These are phyloP conservation scores for Eucalyptus camaldulensis DNA, from an alignment of 345 rosid genomes.

Conservation along the genomic window DNA sequence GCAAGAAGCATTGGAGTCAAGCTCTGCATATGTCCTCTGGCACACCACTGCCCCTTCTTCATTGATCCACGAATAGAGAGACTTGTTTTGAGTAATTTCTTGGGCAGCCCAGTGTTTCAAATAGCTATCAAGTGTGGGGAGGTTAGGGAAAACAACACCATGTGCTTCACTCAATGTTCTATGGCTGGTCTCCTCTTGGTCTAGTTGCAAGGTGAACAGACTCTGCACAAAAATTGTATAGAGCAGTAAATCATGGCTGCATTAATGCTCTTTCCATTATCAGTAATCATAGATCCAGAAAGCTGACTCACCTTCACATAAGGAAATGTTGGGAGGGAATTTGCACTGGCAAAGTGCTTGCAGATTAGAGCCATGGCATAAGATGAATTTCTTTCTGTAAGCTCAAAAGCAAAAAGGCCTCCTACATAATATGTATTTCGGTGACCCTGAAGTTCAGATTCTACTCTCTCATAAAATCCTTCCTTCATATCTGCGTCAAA, in stretches of 20 bases:
- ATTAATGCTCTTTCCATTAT: neutral
- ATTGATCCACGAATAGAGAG: constrained; percentile 46
- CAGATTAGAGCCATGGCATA: constrained; percentile 47
- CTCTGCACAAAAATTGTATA: constrained; percentile 15
- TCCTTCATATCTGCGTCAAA: constrained; percentile 40
- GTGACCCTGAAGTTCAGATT: constrained; percentile 53
- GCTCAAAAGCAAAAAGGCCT: constrained; percentile 63
- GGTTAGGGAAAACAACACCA: constrained; percentile 42
- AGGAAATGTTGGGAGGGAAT: constrained; percentile 23
- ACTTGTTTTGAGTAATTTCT: constrained; percentile 9
- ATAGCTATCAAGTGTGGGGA: constrained; percentile 41
- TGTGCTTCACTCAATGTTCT: constrained; percentile 24
- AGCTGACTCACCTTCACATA: constrained; percentile 37
- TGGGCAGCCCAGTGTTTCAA: constrained; percentile 53
- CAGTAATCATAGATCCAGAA: neutral
- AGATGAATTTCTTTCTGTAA: constrained; percentile 59
- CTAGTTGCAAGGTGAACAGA: constrained; percentile 27
- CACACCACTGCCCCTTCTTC: constrained; percentile 26
- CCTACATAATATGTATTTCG: constrained; percentile 48
- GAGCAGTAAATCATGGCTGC: neutral
- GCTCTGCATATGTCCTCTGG: constrained; percentile 35
- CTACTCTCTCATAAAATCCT: constrained; percentile 45
- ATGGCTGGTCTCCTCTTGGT: neutral
- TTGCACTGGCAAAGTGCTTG: constrained; percentile 45
- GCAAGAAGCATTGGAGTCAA: constrained; percentile 34